Conservation (phyloP, 2,329 filamentous ascomycete species). For the Capronia coronata region DNA sequence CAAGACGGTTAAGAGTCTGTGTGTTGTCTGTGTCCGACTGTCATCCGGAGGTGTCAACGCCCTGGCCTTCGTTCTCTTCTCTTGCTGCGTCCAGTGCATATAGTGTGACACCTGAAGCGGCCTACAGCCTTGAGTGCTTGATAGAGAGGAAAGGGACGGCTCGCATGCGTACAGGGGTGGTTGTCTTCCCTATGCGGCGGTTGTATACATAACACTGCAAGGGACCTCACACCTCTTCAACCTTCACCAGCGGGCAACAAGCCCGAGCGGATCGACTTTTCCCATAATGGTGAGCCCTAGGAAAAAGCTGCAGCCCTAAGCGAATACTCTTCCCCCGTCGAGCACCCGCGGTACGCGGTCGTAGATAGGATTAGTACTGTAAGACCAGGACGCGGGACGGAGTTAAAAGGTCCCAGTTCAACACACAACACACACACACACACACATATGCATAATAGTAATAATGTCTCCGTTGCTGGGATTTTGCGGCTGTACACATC, state of each 20-base stretch:
- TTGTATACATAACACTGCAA: no score
- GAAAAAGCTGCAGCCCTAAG: background rate
- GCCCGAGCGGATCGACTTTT: conserved; percentile 1
- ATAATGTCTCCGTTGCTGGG: background rate
- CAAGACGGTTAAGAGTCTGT: background rate
- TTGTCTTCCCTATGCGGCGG: no score
- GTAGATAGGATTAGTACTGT: background rate
- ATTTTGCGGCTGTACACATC: background rate
- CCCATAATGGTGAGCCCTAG: background rate
- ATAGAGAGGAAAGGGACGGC: background rate
- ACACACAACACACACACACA: no score
- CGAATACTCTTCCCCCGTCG: background rate
- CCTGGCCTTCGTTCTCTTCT: background rate
- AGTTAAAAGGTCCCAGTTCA: background rate
- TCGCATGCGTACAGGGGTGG: background rate
- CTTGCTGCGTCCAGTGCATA: no score
- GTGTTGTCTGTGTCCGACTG: background rate
- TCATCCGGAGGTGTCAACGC: background rate
- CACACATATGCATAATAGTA: no score
- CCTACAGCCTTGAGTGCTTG: background rate
- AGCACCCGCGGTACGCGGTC: conserved; percentile 8
- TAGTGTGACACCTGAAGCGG: no score
- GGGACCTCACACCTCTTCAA: background rate
- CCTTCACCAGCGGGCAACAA: background rate
- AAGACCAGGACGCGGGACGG: background rate